Evolutionary conservation across 2,329 filamentous ascomycete genomes (phyloP), one percentile per base, ranked within the genome.

Genomic region (Apiospora phragmitis): DNA sequence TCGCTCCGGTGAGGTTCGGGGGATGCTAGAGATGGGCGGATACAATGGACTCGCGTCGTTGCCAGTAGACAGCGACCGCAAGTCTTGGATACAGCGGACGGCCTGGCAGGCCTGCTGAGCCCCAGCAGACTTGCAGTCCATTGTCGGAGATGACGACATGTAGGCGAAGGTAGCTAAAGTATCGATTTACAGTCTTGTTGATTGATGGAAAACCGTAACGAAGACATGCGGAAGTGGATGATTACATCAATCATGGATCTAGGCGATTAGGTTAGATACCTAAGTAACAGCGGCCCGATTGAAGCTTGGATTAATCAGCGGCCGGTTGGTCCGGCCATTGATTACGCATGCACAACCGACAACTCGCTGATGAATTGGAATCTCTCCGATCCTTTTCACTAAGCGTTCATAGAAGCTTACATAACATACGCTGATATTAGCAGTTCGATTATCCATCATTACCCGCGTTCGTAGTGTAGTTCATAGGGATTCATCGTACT

Each of bases 1-100:
- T 21, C 84, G 83, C 18, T 78, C 75, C 32, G 74, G 72, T 3
- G 82, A 79, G 3, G 81, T 85, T 38, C 72, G 77, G 0, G 80
- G 82, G 59, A 84, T 80, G 65, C 76, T 79, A 2, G 78, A 75
- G 73, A 78, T 71, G 43, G 77, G 72, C 51, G 77, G 77, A 59
- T 78, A 76, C 3, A 72, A 73, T 4, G 45, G 42, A 0, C 70
- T 68, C 7, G 59, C 14, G 7, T 69, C 45, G n/a, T 68, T 26
- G 38, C 65, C 4, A 5, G 59, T 66, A n/a, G 65, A 9, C 16
- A 38, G 55, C 55, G 55, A n/a, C 4, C 32, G 55, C 55, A 62
- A 38, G 18, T 38, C 55, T 21, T 62, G 55, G 32, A 62, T 38
- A 32, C 32, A 62, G 18, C 55, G 55, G 29, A n/a, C 21, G 55